Evolutionary conservation across 2,329 filamentous ascomycete genomes (phyloP).

Genomic region (Pseudogymnoascus sp.): DNA sequence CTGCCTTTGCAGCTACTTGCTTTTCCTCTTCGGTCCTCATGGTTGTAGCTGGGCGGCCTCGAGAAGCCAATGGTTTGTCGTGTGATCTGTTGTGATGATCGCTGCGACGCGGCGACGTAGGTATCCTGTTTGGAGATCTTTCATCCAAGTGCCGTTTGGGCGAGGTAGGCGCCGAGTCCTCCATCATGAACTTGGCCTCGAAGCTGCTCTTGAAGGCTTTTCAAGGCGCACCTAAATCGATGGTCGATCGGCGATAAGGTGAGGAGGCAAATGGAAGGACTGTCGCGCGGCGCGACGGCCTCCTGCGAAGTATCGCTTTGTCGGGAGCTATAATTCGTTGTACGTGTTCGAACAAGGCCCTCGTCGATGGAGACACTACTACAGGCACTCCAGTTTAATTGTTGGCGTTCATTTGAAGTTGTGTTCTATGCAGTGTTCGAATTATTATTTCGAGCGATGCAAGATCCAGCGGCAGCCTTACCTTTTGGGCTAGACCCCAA

Average conservation of each 20-base stretch:
- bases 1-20: constrained; percentile 79
- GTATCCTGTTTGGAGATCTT: constrained; percentile 12
- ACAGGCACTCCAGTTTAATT: background rate
- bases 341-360: background rate
- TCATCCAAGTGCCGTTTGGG: constrained; percentile 13
- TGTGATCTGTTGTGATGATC: constrained; percentile 19
- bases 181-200: constrained; percentile 13
- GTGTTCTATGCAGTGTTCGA: background rate
- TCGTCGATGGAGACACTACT: background rate
- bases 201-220: background rate
- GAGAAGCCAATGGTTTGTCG: constrained; percentile 13
- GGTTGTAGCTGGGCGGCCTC: constrained; percentile 17
- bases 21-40: constrained; percentile 68
- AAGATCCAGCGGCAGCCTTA: constrained; percentile 5
- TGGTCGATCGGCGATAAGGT: background rate
- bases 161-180: constrained; percentile 16
- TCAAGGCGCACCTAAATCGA: background rate
- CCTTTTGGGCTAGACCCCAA: constrained; percentile 9
- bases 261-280: background rate
- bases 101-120: constrained; percentile 20
- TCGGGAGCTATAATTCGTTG: background rate
- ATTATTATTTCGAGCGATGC: constrained; percentile 8
- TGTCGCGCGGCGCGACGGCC: constrained; percentile 6
- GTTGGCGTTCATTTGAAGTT: background rate
- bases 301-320: background rate